These are phyloP conservation scores for Aspergillus egyptiacus DNA, from an alignment of 495 filamentous ascomycete genomes.

Conservation along the genomic window DNA sequence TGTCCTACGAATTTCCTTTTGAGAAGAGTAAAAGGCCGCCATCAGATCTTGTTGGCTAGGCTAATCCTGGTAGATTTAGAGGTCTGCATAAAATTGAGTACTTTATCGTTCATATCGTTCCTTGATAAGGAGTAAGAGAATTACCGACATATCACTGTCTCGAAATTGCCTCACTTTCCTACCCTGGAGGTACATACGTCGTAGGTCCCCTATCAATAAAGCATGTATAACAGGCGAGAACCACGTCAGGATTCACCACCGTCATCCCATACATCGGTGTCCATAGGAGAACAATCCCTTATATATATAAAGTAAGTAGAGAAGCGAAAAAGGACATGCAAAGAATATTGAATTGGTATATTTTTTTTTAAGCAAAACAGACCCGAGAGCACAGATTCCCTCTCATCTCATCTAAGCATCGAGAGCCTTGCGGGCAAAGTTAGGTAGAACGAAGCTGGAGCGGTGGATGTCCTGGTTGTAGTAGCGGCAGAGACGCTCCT, in stretches of 20 bases:
- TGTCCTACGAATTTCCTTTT: conserved; percentile 15
- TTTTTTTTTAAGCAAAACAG: conserved; percentile 11
- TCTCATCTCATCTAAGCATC: conserved; percentile 21
- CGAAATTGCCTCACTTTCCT: too few relatives aligned
- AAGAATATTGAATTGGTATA: not conserved
- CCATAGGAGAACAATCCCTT: conserved; percentile 1
- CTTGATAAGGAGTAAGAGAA: not conserved
- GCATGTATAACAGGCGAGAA: too few relatives aligned
- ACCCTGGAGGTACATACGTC: too few relatives aligned
- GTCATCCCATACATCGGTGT: not conserved
- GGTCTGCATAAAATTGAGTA: conserved; percentile 17
- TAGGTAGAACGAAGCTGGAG: conserved; percentile 88
- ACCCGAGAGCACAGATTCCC: not conserved
- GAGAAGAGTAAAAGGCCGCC: conserved; percentile 10
- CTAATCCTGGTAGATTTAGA: conserved; percentile 21
- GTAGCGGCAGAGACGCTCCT: conserved; percentile 86
- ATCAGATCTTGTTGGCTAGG: conserved; percentile 6
- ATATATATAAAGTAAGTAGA: not conserved
- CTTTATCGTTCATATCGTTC: conserved; percentile 2
- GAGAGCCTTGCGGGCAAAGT: conserved; percentile 79
- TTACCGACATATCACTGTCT: too few relatives aligned
- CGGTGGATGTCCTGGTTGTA: conserved; percentile 95
- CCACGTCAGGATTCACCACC: too few relatives aligned
- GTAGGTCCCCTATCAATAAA: too few relatives aligned
- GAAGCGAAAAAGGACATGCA: not conserved